These are phyloP conservation scores for Lasiodiplodia citricola DNA, from an alignment of 2,329 filamentous ascomycete genomes.

Conservation along the genomic window DNA sequence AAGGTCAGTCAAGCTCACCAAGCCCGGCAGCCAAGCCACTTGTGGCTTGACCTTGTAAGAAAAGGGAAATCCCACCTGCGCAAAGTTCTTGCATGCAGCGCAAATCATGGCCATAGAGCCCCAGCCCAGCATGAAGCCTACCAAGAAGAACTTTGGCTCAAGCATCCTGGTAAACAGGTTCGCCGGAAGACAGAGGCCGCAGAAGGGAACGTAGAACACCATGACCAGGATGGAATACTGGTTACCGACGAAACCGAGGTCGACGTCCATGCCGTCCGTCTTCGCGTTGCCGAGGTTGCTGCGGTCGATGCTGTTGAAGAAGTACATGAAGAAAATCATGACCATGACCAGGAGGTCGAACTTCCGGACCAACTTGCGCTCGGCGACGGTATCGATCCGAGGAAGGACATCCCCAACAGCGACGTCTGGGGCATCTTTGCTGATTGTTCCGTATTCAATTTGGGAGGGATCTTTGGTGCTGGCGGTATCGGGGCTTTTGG, in stretches of 20 bases:
- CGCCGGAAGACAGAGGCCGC: constrained; percentile 23
- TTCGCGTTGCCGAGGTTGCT: constrained; percentile 42
- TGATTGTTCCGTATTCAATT: not conserved
- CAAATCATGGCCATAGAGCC: constrained; percentile 23
- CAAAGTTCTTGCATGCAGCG: constrained; percentile 24
- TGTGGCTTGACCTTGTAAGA: not conserved
- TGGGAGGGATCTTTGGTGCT: constrained; percentile 3
- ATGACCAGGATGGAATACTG: constrained; percentile 41
- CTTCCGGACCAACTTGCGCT: constrained; percentile 22
- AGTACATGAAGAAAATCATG: constrained; percentile 26
- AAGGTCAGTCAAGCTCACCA: constrained; percentile 16
- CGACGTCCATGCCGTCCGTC: constrained; percentile 37
- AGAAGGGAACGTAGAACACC: constrained; percentile 43
- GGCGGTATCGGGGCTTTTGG: not conserved
- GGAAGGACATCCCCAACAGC: not conserved
- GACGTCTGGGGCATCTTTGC: not conserved
- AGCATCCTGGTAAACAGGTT: constrained; percentile 24
- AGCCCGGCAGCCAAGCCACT: not conserved
- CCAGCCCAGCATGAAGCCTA: constrained; percentile 22
- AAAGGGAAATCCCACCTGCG: not conserved
- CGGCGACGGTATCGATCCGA: not conserved
- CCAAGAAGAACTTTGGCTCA: constrained; percentile 23
- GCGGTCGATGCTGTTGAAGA: constrained; percentile 32
- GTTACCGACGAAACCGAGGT: constrained; percentile 37
- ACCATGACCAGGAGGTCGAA: constrained; percentile 20